Percentiles rank a stretch among this genome's conserved stretches.
Evolutionary conservation across 2,329 filamentous ascomycete genomes (phyloP).

Genomic region (Alternaria arborescens): DNA sequence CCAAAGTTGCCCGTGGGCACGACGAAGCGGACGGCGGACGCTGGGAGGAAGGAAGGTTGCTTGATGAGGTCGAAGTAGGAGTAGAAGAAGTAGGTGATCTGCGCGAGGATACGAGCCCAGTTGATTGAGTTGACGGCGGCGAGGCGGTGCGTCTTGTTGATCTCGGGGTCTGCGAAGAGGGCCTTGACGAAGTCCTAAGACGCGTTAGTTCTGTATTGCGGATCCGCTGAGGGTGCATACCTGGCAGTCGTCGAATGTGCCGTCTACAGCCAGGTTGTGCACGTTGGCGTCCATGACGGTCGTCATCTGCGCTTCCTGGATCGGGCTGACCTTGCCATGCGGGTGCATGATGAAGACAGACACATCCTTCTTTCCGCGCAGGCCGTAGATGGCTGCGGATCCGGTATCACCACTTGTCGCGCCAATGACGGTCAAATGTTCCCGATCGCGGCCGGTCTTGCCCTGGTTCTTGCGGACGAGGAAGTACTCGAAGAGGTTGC

Average conservation of each 20-base stretch:
- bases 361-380: constrained; percentile 95
- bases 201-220: constrained; percentile 26
- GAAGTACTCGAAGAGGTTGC: constrained; percentile 96
- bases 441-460: constrained; percentile 71
- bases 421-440: constrained; percentile 53
- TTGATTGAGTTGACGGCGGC: constrained; percentile 98
- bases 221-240: constrained; percentile 49
- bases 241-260: constrained; percentile 96
- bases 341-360: constrained; percentile 95
- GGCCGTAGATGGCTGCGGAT: constrained; percentile 93
- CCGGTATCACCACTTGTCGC: constrained; percentile 70
- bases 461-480: constrained; percentile 75
- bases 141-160: constrained; percentile 83
- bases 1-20: constrained; percentile 97
- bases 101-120: constrained; percentile 91
- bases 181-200: constrained; percentile 89
- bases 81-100: constrained; percentile 97
- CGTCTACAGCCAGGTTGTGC: constrained; percentile 87
- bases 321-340: constrained; percentile 86
- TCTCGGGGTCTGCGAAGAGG: constrained; percentile 84
- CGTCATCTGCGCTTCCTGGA: constrained; percentile 98
- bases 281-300: constrained; percentile 90
- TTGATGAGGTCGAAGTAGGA: constrained; percentile 84
- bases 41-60: constrained; percentile 66
- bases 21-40: constrained; percentile 77